Conservation (phyloP, 1,284 basidiomycete genomes). For the Sanghuangporus weigelae region DNA sequence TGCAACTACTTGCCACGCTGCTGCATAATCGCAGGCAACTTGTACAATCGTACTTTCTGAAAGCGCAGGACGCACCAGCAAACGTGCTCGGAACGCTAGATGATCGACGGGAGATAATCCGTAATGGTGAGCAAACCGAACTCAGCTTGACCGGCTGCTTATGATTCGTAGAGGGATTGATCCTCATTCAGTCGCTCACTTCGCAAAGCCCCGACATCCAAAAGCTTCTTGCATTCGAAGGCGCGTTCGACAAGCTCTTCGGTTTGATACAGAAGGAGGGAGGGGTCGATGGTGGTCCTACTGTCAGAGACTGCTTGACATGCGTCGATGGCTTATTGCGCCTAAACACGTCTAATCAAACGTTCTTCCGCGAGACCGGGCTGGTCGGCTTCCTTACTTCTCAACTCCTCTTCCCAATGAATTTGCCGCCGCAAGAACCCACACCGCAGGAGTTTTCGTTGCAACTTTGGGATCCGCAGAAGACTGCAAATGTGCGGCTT, state of each 20-base stretch:
- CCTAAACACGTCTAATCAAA: constrained; percentile 96
- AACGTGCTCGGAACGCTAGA: constrained; percentile 71
- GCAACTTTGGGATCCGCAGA: constrained; percentile 95
- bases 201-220: constrained; percentile 92
- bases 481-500: constrained; percentile 72
- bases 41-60: constrained; percentile 88
- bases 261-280: constrained; percentile 85
- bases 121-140: constrained; percentile 60
- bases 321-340: constrained; percentile 83
- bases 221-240: constrained; percentile 96
- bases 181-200: constrained; percentile 78
- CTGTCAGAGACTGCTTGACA: constrained; percentile 81
- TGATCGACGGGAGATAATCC: constrained; percentile 78
- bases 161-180: constrained; percentile 61
- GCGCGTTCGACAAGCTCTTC: constrained; percentile 94
- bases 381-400: constrained; percentile 73
- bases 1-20: constrained; percentile 81
- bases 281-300: constrained; percentile 87
- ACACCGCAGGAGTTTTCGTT: constrained; percentile 91
- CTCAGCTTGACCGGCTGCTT: constrained; percentile 8
- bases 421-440: constrained; percentile 51
- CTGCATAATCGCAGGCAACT: constrained; percentile 74
- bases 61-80: constrained; percentile 69
- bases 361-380: constrained; percentile 93
- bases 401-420: constrained; percentile 82